These are phyloP conservation scores for Veloporphyrellus conicus DNA, from an alignment of 1,284 basidiomycete genomes.

Conservation along the genomic window DNA sequence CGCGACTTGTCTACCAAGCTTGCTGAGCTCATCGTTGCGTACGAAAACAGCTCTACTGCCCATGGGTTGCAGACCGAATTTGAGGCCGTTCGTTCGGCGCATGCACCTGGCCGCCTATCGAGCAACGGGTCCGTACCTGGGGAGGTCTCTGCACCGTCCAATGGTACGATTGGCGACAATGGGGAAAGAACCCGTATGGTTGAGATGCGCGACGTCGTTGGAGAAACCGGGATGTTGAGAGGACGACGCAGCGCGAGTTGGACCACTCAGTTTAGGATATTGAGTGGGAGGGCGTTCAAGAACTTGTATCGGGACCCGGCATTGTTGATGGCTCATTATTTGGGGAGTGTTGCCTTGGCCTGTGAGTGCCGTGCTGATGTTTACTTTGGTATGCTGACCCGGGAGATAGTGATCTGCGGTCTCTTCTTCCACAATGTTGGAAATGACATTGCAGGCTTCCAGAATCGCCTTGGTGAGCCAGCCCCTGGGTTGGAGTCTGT, in stretches of 20 bases:
- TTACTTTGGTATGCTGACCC: constrained; percentile 9
- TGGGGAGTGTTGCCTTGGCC: constrained; percentile 79
- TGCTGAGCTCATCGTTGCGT: constrained; percentile 70
- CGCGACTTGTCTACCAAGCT: constrained; percentile 60
- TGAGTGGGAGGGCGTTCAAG: constrained; percentile 97
- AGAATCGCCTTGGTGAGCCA: constrained; percentile 71
- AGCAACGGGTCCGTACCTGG: background rate
- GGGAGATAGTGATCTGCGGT: constrained; percentile 68
- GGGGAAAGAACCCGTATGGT: constrained; percentile 33
- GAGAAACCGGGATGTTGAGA: constrained; percentile 64
- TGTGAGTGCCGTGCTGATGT: constrained; percentile 45
- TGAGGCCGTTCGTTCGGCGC: constrained; percentile 40
- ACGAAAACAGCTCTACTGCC: constrained; percentile 65
- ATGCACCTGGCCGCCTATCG: constrained; percentile 3
- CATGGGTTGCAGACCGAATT: constrained; percentile 63
- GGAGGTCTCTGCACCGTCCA: constrained; percentile 22
- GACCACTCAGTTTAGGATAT: constrained; percentile 85
- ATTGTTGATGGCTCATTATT: constrained; percentile 86
- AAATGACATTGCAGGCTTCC: constrained; percentile 92
- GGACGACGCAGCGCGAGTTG: constrained; percentile 83
- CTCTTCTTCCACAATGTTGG: constrained; percentile 79
- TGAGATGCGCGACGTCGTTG: constrained; percentile 59
- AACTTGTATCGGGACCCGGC: constrained; percentile 94
- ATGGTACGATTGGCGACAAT: constrained; percentile 18
- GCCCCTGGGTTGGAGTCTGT: background rate